Percentiles rank a stretch among this genome's conserved stretches.
Evolutionary conservation across 352 stramenopile genomes (phyloP).

Genomic region (Detonula confervacea): DNA sequence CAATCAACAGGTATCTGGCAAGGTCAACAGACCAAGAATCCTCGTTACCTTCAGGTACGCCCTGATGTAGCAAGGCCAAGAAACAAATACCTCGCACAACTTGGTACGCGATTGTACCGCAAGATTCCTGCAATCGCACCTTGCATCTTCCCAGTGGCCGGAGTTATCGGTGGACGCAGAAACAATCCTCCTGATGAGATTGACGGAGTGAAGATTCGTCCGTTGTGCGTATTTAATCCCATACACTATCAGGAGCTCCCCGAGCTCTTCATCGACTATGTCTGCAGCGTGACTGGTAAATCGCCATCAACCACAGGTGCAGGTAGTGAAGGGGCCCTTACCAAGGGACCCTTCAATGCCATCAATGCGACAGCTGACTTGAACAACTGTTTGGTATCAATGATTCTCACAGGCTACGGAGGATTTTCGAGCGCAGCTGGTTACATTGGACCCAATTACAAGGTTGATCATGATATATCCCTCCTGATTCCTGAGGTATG

Average conservation of each 20-base stretch:
- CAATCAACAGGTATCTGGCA: constrained; percentile 38
- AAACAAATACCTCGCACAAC: constrained; percentile 56
- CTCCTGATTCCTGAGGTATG: constrained; percentile 61
- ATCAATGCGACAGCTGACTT: constrained; percentile 66
- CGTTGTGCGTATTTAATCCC: constrained; percentile 66
- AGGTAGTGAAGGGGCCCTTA: constrained; percentile 58
- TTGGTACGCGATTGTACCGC: constrained; percentile 60
- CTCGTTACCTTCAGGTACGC: constrained; percentile 63
- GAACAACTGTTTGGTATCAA: constrained; percentile 66
- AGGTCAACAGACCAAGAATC: constrained; percentile 61
- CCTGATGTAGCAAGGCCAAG: constrained; percentile 56
- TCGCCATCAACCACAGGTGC: constrained; percentile 60
- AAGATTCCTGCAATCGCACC: constrained; percentile 44
- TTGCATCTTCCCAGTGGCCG: constrained; percentile 66
- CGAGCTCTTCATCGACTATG: constrained; percentile 69
- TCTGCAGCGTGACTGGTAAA: constrained; percentile 66
- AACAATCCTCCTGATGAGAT: constrained; percentile 71
- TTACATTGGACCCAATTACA: constrained; percentile 65
- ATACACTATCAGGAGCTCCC: constrained; percentile 68
- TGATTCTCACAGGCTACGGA: constrained; percentile 65
- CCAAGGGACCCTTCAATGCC: constrained; percentile 67
- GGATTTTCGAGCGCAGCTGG: constrained; percentile 58
- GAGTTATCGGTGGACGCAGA: constrained; percentile 59
- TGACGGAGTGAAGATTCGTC: constrained; percentile 60
- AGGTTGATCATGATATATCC: constrained; percentile 68